Base-by-base conservation (phyloP, 1,284 basidiomycete genomes). In the Pyrrhoderma lamaoense region DNA sequence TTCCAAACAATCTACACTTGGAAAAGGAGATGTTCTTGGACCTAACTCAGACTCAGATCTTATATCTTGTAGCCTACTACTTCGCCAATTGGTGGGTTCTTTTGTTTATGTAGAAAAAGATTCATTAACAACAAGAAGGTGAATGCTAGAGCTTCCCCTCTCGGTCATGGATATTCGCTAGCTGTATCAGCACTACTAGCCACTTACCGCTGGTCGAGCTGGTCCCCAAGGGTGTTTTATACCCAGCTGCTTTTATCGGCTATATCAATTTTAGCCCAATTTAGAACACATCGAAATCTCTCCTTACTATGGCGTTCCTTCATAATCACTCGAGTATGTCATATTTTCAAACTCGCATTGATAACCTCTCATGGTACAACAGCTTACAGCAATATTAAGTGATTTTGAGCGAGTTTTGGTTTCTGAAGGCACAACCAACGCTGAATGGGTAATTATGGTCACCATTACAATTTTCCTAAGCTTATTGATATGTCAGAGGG, bases 161-260 rank as follows among this genome's bases (percentile, higher is more conserved):
- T 77, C 60, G 84, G 85, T 8, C 73, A 79, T 1, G 86, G 84
- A 4, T 71, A 69, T 19, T 60, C 64, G 25, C 73, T 77, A 58
- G 74, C 76, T 4, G 74, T 77, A 22, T 76, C 77, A 3, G 57
- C 82, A 21, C 65, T 89, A 16, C 70, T 82, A 19, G 74, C 75
- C 18, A 65, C 76, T 37, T 76, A 80, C 54, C 71, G 82, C 58
- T 82, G 79, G 74, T 76, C 77, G 5, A 76, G 79, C 1, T 85
- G 84, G 82, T 68, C 80, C 8, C 75, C 84, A 3, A 67, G 69
- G 1, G 75, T 75, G 5, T 89, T 85, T 62, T 86, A 82, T 56
- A 82, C 77, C 0, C 86, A 86, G 58, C 62, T 87, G 36, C 66
- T 87, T 18, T 65, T 80, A 19, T 72, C 82, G 2, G 77, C 81